Conservation (phyloP, 2,329 filamentous ascomycete genomes). For the Ceratocystis smalleyi region DNA sequence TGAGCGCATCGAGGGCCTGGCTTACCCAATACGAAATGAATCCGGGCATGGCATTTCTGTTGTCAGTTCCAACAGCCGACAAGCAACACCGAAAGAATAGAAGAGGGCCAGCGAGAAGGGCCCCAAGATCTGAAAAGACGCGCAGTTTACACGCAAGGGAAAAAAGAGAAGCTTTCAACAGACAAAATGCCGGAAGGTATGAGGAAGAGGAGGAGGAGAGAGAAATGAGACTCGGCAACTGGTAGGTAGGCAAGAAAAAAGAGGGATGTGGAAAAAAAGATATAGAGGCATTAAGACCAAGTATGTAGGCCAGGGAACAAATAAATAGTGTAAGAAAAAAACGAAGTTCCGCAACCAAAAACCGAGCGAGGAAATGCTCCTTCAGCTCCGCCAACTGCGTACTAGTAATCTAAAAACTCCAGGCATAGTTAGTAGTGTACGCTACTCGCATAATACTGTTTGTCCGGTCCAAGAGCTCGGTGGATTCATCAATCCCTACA, state of each 20-base stretch:
- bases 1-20: not conserved
- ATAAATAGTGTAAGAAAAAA: not conserved
- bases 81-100: not conserved
- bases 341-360: not conserved
- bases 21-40: slow-evolving; percentile 17
- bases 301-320: not conserved
- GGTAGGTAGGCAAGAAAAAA: not conserved
- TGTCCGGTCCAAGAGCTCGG: not conserved
- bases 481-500: not conserved
- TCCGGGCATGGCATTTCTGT: slow-evolving; percentile 7
- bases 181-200: not conserved
- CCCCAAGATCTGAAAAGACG: not conserved
- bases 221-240: not conserved
- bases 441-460: not conserved
- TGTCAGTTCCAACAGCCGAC: not conserved
- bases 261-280: not conserved
- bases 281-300: not conserved
- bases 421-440: not conserved
- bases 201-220: not conserved
- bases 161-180: not conserved
- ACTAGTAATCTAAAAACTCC: not conserved
- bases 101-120: not conserved
- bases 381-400: not conserved
- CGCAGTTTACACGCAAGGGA: not conserved
- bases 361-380: too few species aligned